These are phyloP conservation scores for Aspergillus sclerotialis DNA, from an alignment of 2,329 filamentous ascomycete species.

Conservation along the genomic window DNA sequence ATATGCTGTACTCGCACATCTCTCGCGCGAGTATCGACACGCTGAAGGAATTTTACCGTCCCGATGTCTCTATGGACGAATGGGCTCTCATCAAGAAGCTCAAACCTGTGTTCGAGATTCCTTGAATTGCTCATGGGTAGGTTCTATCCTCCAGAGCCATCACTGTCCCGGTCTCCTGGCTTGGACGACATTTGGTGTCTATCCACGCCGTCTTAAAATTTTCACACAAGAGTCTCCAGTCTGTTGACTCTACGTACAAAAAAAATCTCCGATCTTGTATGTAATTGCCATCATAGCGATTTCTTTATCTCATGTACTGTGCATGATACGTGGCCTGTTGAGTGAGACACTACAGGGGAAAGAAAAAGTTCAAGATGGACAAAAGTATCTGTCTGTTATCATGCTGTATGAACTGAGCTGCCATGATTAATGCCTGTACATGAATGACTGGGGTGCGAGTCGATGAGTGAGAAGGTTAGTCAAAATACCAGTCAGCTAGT, in stretches of 20 bases:
- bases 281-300: conserved; percentile 1
- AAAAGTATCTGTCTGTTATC: too few species aligned
- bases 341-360: not conserved
- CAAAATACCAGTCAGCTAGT: too few species aligned
- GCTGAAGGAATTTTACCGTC: conserved; percentile 89
- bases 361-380: conserved; percentile 7
- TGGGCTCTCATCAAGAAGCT: conserved; percentile 93
- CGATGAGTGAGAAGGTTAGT: too few species aligned
- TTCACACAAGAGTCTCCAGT: not conserved
- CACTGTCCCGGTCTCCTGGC: too few species aligned
- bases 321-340: not conserved
- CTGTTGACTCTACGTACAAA: not conserved
- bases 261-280: conserved; percentile 2
- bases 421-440: conserved; percentile 21
- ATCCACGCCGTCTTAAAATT: too few species aligned
- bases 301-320: not conserved
- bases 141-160: too few species aligned
- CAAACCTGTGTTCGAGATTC: conserved; percentile 88
- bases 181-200: too few species aligned
- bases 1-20: conserved; percentile 80
- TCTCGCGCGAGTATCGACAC: conserved; percentile 85
- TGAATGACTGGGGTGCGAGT: too few species aligned
- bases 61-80: conserved; percentile 83
- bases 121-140: conserved; percentile 40
- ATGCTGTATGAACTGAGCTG: conserved; percentile 21